Base-by-base conservation (phyloP, 1,284 basidiomycete species). In the Tilletia setariae region DNA sequence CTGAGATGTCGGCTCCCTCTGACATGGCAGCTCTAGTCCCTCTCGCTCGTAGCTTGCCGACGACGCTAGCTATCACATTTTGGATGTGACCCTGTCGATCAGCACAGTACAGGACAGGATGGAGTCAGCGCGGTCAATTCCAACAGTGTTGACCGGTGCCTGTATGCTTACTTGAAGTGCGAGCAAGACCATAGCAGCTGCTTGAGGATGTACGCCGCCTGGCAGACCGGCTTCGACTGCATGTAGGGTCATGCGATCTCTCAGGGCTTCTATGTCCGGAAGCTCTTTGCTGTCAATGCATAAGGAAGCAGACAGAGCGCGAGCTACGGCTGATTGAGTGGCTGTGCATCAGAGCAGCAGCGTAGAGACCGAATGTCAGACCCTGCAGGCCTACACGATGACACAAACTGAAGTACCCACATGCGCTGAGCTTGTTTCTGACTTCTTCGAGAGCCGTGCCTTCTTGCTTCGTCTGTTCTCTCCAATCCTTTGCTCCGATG, bases 211-310 rank as follows among this genome's bases (percentile, higher is more conserved):
- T 2, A 83, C 79, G 15, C 84, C 84, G 0, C 76, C 78, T 0
- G 71, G 62, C 66, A 85, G 72, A 11, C 83, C 83, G 1, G 74
- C 76, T 62, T 84, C 81, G 46, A 83, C 83, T 2, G 84, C 83
- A 15, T 82, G 67, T 8, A 82, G 67, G 23, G 80, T 76, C 84
- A 85, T 85, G 4, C 84, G 74, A 67, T 84, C 84, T 28, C 74
- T 76, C 46, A 85, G 70, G 3, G 70, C 73, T 25, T 85, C 82
- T 1, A 79, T 35, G 67, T 84, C 83, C 3, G 84, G 84, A 25
- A 85, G 65, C 16, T 79, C 68, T 51, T 83, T 82, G 28, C 79
- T 73, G 65, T 84, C 83, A 70, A 79, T 77, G 70, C 83, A 84
- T 16, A 82, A 67, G 7, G 79, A 83, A 16, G 74, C 73, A 25